phyloP scores from a whole-genome alignment of 2,329 filamentous ascomycete species.

The Alternaria incomplexa region DNA sequence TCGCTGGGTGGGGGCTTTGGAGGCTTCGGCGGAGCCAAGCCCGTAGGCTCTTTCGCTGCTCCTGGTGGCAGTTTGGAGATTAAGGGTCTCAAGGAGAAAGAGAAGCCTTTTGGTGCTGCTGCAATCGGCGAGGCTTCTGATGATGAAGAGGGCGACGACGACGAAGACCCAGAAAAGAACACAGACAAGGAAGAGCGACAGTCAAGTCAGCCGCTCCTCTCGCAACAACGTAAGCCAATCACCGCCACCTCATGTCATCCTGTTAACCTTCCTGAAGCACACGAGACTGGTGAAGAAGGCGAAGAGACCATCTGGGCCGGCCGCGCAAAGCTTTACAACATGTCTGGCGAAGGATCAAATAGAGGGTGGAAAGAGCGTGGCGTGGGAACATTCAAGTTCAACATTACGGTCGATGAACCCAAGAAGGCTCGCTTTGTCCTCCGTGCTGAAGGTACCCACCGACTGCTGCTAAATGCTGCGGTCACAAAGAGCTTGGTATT shows the following conservation, averaged over 20 bases:
- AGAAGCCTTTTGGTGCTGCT: constrained; percentile 78
- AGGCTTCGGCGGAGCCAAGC: constrained; percentile 32
- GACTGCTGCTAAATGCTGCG: constrained; percentile 84
- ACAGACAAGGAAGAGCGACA: constrained; percentile 42
- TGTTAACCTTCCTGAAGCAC: constrained; percentile 50
- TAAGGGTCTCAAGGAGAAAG: constrained; percentile 62
- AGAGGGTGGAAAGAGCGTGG: constrained; percentile 90
- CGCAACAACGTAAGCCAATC: constrained; percentile 68
- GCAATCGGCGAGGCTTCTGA: constrained; percentile 64
- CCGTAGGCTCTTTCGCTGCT: constrained; percentile 70
- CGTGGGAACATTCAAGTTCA: constrained; percentile 82
- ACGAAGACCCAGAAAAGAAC: constrained; percentile 26
- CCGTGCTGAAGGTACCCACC: constrained; percentile 87
- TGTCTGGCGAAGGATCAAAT: constrained; percentile 61
- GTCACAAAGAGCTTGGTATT: constrained; percentile 81
- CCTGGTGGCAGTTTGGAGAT: constrained; percentile 60
- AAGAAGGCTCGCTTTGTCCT: constrained; percentile 77
- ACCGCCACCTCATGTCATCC: background rate
- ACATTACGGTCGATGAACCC: constrained; percentile 52
- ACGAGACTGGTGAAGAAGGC: constrained; percentile 86
- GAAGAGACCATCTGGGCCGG: constrained; percentile 77
- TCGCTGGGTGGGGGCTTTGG: constrained; percentile 46
- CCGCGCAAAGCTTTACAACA: constrained; percentile 84
- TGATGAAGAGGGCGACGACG: constrained; percentile 59
- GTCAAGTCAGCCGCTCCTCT: constrained; percentile 51